Evolutionary conservation across 2,329 filamentous ascomycete species (phyloP), one percentile per base, ranked within the genome.

Genomic region (Alternaria solani): DNA sequence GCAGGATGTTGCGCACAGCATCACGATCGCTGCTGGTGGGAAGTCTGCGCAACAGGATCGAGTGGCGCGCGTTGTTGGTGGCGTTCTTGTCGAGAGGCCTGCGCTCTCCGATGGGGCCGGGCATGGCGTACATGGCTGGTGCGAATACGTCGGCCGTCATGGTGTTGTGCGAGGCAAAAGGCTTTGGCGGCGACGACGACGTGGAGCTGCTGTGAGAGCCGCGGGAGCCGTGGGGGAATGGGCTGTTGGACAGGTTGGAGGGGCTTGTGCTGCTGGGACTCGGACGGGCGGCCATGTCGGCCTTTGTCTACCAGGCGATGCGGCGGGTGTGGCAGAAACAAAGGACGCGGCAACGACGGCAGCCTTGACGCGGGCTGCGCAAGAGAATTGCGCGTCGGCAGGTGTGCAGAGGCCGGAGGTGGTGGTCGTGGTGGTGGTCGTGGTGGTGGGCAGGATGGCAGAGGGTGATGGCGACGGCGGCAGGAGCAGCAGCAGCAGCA

Each of bases 1-100:
- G 80, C 6, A 90, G 80, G 81, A 90, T 88, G 73, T 85, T 87
- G 65, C 85, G 83, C 57, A 90, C 81, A 18, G 85, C 81, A 63
- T 89, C 87, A 51, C 81, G 77, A 69, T 83, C 86, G 43, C 84
- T 88, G 72, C 83, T 87, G 60, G 81, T 82, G 4, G 87, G 86
- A 14, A 90, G 80, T 67, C 84, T 86, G 70, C 86, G 86, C 78
- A 90, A 81, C 56, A 87, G 75, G 61, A 90, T 80, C 54, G 76
- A 69, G 51, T 77, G 70, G 34, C 66, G 66, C 44, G 56, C 63
- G 47, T 72, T 73, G 51, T 58, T 52, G 6, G 72, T 71, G 36
- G 69, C 61, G 47, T 61, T 75, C 65, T 75, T 78, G 53, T 81
- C 79, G 30, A 74, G 48, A 9, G 75, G 65, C 55, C 79, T 74